phyloP scores from a whole-genome alignment of 1,284 basidiomycete species.

The Farysia itapuensis region DNA sequence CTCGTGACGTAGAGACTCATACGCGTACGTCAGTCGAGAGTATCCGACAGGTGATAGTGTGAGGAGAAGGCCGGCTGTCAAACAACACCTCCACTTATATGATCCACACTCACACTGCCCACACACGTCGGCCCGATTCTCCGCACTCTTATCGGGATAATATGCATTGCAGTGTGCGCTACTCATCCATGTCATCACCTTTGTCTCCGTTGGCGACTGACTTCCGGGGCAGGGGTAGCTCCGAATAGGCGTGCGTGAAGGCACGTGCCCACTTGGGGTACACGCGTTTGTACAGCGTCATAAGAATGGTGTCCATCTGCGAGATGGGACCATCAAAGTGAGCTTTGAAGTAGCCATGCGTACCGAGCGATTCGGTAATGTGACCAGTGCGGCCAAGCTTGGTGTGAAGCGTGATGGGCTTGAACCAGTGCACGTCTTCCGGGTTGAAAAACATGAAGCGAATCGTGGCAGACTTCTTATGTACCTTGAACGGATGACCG shows the following conservation, averaged over 20 bases:
- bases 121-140: too few relatives aligned
- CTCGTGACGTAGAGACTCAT: too few relatives aligned
- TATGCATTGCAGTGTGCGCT: too few relatives aligned
- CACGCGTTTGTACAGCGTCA: constrained; percentile 66
- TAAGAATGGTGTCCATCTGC: constrained; percentile 72
- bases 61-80: too few relatives aligned
- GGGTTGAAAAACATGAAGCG: constrained; percentile 98
- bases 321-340: constrained; percentile 92
- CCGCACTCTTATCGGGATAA: too few relatives aligned
- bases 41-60: too few relatives aligned
- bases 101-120: too few relatives aligned
- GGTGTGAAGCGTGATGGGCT: constrained; percentile 87
- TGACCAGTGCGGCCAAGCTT: constrained; percentile 91
- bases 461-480: constrained; percentile 95
- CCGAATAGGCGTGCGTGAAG: constrained; percentile 8
- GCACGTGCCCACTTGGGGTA: constrained; percentile 73
- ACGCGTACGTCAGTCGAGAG: too few relatives aligned
- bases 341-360: constrained; percentile 94
- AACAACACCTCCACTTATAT: too few relatives aligned
- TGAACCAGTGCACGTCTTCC: constrained; percentile 91
- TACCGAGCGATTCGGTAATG: constrained; percentile 86
- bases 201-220: neutral
- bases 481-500: constrained; percentile 94
- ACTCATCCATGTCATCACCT: neutral
- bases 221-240: constrained; percentile 14